Conservation (phyloP, 192 early-diverging fungal genomes). For the Rhizophagus sp. region DNA sequence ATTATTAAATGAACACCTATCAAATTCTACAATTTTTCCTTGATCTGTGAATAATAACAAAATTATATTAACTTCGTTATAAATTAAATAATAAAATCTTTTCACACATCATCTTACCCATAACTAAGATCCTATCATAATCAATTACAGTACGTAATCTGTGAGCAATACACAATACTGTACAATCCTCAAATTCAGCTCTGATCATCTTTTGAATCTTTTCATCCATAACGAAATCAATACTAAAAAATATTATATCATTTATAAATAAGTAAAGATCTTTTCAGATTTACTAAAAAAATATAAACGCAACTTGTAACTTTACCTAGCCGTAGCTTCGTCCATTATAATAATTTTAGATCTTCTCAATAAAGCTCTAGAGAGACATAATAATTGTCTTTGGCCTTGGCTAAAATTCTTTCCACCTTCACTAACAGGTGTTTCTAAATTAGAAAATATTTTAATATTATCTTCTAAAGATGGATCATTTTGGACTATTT, state of each 20-base stretch:
- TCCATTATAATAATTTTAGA: conserved; percentile 57
- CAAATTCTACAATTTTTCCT: conserved; percentile 79
- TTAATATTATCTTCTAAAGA: conserved; percentile 37
- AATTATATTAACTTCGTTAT: conserved; percentile 50
- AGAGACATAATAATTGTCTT: conserved; percentile 81
- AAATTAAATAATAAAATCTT: no score
- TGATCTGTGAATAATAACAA: conserved; percentile 48
- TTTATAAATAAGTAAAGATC: background rate
- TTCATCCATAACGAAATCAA: conserved; percentile 87
- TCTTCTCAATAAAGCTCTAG: conserved; percentile 75
- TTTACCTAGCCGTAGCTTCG: conserved; percentile 48
- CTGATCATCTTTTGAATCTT: conserved; percentile 88
- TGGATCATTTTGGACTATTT: conserved; percentile 26
- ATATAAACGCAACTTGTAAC: background rate
- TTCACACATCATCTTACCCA: conserved; percentile 22
- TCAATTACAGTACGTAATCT: conserved; percentile 84
- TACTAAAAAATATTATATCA: conserved; percentile 53
- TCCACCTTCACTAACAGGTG: conserved; percentile 65
- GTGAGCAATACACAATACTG: conserved; percentile 91
- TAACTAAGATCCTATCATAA: conserved; percentile 81
- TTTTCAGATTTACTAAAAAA: no score
- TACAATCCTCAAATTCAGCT: conserved; percentile 71
- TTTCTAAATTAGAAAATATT: conserved; percentile 52
- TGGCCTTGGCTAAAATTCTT: conserved; percentile 83
- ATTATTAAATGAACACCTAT: conserved; percentile 39